Conservation (phyloP, 495 filamentous ascomycete species). For the Neurospora sp. region DNA sequence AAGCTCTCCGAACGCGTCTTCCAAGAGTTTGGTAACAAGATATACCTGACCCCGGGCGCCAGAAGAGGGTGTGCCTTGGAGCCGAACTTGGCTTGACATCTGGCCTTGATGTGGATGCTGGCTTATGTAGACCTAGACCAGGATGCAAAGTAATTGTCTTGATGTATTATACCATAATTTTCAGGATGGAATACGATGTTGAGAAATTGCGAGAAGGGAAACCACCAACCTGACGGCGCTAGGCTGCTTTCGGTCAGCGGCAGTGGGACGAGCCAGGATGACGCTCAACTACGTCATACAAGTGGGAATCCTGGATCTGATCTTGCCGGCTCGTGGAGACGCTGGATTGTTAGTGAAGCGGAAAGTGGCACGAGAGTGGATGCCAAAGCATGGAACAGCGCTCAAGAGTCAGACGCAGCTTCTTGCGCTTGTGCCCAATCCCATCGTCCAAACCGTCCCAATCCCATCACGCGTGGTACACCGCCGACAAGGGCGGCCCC, state of each 20-base stretch:
- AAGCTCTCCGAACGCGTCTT: not conserved
- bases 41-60: not conserved
- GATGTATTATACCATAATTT: not conserved
- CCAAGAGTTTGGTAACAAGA: not conserved
- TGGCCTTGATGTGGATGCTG: not conserved
- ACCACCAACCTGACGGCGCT: not conserved
- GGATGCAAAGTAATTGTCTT: not conserved
- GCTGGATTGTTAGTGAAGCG: not conserved
- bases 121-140: not conserved
- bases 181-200: not conserved
- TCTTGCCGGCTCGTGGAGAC: not conserved
- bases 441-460: not conserved
- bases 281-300: not conserved
- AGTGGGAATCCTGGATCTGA: not conserved
- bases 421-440: not conserved
- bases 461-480: not conserved
- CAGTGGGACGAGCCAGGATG: not conserved
- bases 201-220: not conserved
- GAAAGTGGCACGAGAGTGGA: not conserved
- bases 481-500: not conserved
- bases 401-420: not conserved
- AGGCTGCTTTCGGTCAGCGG: not conserved
- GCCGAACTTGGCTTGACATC: not conserved
- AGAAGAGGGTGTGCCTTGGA: not conserved
- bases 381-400: not conserved